Conservation (phyloP, 1,284 basidiomycete species). For the Tylopilus orsonianus region DNA sequence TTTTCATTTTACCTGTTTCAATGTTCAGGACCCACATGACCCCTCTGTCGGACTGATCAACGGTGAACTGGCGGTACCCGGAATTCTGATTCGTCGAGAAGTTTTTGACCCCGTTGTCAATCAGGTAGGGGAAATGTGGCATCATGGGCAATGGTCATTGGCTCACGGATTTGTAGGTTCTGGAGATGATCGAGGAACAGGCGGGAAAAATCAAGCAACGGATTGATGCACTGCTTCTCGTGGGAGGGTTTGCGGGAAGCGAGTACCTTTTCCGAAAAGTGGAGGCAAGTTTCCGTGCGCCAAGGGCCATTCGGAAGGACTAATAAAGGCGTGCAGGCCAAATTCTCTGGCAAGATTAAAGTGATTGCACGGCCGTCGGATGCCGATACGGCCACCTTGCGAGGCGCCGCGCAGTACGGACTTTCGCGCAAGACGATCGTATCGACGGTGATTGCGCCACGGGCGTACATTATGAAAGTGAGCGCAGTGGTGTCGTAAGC, state of each 20-base stretch:
- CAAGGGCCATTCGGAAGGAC: conserved; percentile 6
- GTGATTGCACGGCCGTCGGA: conserved; percentile 78
- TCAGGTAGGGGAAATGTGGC: conserved; percentile 46
- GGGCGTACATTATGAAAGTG: conserved; percentile 82
- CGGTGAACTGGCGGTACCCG: conserved; percentile 78
- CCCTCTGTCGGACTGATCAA: conserved; percentile 70
- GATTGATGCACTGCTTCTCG: conserved; percentile 76
- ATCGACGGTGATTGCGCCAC: conserved; percentile 73
- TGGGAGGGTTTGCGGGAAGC: conserved; percentile 83
- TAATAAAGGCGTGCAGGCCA: conserved; percentile 44
- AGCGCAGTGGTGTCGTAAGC: conserved; percentile 12
- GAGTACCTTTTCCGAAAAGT: conserved; percentile 77
- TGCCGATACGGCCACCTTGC: conserved; percentile 79
- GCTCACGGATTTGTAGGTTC: conserved; percentile 46
- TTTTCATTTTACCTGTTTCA: conserved; percentile 84
- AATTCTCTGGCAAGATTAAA: conserved; percentile 59
- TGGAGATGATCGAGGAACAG: conserved; percentile 75
- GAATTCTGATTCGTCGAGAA: conserved; percentile 68
- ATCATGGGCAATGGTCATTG: conserved; percentile 15
- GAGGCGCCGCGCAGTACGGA: conserved; percentile 83
- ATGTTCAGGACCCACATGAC: conserved; percentile 74
- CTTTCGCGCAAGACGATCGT: conserved; percentile 70
- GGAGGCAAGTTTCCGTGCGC: conserved; percentile 46
- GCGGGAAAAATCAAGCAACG: conserved; percentile 58
- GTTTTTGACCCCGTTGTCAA: conserved; percentile 80